These are phyloP conservation scores for Trichoderma gracile DNA, from an alignment of 2,329 filamentous ascomycete genomes.

Conservation along the genomic window DNA sequence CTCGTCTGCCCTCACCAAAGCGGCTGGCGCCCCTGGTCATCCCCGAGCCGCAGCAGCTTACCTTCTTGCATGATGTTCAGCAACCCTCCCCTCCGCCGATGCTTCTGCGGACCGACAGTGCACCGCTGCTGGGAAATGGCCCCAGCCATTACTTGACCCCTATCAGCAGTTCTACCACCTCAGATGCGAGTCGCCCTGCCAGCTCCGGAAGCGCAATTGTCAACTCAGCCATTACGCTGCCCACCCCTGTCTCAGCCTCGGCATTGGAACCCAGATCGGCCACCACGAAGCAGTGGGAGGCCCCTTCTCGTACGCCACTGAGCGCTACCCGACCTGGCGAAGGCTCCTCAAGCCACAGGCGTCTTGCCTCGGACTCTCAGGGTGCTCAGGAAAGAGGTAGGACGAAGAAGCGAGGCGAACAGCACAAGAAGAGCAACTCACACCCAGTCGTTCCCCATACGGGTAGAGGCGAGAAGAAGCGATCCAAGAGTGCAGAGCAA, in stretches of 20 bases:
- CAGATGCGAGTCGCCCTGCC: constrained; percentile 44
- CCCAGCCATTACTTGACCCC: constrained; percentile 46
- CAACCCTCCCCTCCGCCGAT: constrained; percentile 28
- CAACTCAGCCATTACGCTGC: constrained; percentile 44
- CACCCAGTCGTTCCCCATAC: constrained; percentile 37
- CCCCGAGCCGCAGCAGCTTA: constrained; percentile 37
- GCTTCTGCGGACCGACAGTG: constrained; percentile 50
- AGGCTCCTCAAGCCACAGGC: constrained; percentile 44
- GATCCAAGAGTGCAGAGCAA: constrained; percentile 53
- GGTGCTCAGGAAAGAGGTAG: constrained; percentile 63
- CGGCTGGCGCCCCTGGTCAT: constrained; percentile 60
- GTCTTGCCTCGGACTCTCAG: constrained; percentile 58
- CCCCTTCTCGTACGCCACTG: constrained; percentile 17
- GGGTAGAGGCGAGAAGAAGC: constrained; percentile 46
- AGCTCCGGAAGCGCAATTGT: constrained; percentile 45
- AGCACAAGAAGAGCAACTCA: constrained; percentile 41
- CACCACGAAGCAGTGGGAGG: constrained; percentile 50
- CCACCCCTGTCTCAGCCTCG: constrained; percentile 54
- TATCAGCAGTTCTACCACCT: constrained; percentile 37
- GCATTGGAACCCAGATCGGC: constrained; percentile 45
- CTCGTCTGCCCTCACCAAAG: constrained; percentile 49
- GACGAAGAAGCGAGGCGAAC: constrained; percentile 56
- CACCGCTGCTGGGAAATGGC: constrained; percentile 45
- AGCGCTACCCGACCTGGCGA: constrained; percentile 12
- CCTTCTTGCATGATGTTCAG: background rate